Conservation (phyloP, 78 protist genomes). For the Dictyostelium purpureum region DNA sequence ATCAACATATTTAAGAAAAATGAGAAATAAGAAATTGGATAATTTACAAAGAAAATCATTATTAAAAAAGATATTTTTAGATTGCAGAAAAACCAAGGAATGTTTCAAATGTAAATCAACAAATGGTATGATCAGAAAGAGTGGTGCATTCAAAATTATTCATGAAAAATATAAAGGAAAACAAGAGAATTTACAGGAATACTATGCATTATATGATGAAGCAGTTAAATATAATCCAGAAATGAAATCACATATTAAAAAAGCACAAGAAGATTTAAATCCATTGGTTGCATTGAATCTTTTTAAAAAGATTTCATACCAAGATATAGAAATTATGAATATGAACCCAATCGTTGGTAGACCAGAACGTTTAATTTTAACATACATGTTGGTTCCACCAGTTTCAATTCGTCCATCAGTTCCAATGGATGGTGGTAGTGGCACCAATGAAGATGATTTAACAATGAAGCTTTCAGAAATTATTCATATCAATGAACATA, state of each 20-base stretch:
- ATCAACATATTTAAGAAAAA: constrained; percentile 34
- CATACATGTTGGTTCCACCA: constrained; percentile 96
- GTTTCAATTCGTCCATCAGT: constrained; percentile 97
- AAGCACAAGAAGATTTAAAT: constrained; percentile 92
- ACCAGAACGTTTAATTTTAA: constrained; percentile 90
- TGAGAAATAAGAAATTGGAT: constrained; percentile 59
- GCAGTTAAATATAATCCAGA: constrained; percentile 64
- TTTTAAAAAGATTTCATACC: constrained; percentile 85
- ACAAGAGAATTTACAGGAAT: constrained; percentile 33
- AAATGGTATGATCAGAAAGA: constrained; percentile 95
- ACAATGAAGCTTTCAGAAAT: constrained; percentile 92
- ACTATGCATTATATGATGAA: constrained; percentile 25
- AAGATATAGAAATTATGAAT: constrained; percentile 89
- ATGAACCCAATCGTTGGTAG: constrained; percentile 87
- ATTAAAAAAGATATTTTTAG: constrained; percentile 62
- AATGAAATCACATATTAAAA: constrained; percentile 49
- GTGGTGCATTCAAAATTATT: constrained; percentile 79
- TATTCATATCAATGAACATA: constrained; percentile 80
- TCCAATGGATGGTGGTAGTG: constrained; percentile 76
- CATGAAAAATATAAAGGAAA: constrained; percentile 89
- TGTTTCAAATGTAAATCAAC: constrained; percentile 93
- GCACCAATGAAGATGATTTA: constrained; percentile 98
- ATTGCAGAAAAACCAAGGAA: constrained; percentile 26
- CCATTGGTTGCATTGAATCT: constrained; percentile 88
- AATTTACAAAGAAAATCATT: constrained; percentile 63